Evolutionary conservation across 1,284 basidiomycete species (phyloP).

Genomic region (Naganishia liquefaciens): DNA sequence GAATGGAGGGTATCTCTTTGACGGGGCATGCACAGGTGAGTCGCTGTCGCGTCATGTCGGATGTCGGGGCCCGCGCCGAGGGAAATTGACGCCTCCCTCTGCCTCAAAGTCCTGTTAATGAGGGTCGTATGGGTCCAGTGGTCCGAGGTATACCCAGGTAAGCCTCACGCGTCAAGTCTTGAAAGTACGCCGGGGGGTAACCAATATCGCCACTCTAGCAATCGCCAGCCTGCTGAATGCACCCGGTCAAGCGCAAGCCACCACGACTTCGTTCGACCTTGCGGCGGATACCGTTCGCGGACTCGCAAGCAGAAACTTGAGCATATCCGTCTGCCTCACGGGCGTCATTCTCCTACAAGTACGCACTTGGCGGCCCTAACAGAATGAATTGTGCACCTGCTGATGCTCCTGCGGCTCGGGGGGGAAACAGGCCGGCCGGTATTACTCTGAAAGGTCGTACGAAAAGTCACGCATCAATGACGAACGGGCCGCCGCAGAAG

Average conservation of each 20-base stretch:
- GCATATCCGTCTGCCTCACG: slow-evolving; percentile 32
- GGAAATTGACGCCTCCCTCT: not conserved
- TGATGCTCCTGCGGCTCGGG: not conserved
- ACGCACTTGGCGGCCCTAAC: not conserved
- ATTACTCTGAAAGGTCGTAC: slow-evolving; percentile 30
- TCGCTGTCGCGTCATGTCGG: not conserved
- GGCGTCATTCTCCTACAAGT: slow-evolving; percentile 33
- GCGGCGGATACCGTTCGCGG: slow-evolving; percentile 18
- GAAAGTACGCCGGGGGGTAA: not conserved
- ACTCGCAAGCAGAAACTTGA: slow-evolving; percentile 29
- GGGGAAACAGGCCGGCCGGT: slow-evolving; percentile 25
- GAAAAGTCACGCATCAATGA: slow-evolving; percentile 10
- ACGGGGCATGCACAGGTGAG: slow-evolving; percentile 31
- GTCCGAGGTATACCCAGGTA: slow-evolving; percentile 31
- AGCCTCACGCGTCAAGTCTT: not conserved
- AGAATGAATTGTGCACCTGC: not conserved
- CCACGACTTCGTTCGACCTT: not conserved
- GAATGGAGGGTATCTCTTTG: slow-evolving; percentile 32
- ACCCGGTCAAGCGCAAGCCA: not conserved
- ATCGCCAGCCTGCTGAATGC: slow-evolving; percentile 4
- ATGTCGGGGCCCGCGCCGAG: too few species aligned
- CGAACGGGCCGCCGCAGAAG: slow-evolving; percentile 1
- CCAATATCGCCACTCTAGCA: not conserved
- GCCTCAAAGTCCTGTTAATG: slow-evolving; percentile 24
- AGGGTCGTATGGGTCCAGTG: slow-evolving; percentile 25